These are phyloP conservation scores for Hymenotorrendiella dingleyae DNA, from an alignment of 2,329 filamentous ascomycete species.

Conservation along the genomic window DNA sequence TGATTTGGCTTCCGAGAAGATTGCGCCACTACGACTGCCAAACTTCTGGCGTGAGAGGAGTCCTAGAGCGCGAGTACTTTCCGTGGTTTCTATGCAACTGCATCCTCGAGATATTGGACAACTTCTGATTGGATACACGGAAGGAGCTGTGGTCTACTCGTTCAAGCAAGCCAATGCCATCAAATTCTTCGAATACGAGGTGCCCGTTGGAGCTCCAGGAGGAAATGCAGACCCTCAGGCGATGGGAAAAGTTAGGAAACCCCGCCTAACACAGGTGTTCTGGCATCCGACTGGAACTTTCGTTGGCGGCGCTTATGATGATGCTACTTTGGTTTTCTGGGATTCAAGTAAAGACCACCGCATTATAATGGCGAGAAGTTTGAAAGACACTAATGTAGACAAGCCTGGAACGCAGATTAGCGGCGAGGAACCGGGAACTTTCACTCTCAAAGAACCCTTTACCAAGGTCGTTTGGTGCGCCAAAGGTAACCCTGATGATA, in stretches of 20 bases:
- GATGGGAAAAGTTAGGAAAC: conserved; percentile 58
- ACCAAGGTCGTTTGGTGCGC: conserved; percentile 85
- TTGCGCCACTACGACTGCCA: conserved; percentile 74
- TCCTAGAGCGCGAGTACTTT: conserved; percentile 56
- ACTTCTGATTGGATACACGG: conserved; percentile 81
- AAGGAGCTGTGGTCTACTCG: conserved; percentile 84
- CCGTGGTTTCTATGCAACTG: conserved; percentile 72
- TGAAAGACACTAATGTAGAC: conserved; percentile 69
- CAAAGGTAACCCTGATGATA: conserved; percentile 90
- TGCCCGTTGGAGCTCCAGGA: conserved; percentile 80
- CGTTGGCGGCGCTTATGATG: conserved; percentile 36
- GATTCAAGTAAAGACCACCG: conserved; percentile 86
- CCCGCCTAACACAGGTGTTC: conserved; percentile 72
- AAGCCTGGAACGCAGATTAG: conserved; percentile 45
- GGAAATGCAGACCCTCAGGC: conserved; percentile 55
- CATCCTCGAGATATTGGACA: conserved; percentile 92
- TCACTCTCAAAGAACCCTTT: conserved; percentile 66
- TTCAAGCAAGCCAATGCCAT: conserved; percentile 83
- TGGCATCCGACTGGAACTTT: conserved; percentile 79
- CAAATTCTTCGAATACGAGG: conserved; percentile 75
- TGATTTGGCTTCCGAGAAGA: conserved; percentile 75
- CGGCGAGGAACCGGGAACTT: conserved; percentile 38
- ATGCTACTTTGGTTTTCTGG: conserved; percentile 90
- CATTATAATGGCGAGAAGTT: conserved; percentile 74
- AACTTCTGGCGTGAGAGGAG: conserved; percentile 80